Evolutionary conservation across 106 monocot genomes (phyloP), one percentile per base, ranked within the genome.

Genomic region (Narthecium ossifragum): DNA sequence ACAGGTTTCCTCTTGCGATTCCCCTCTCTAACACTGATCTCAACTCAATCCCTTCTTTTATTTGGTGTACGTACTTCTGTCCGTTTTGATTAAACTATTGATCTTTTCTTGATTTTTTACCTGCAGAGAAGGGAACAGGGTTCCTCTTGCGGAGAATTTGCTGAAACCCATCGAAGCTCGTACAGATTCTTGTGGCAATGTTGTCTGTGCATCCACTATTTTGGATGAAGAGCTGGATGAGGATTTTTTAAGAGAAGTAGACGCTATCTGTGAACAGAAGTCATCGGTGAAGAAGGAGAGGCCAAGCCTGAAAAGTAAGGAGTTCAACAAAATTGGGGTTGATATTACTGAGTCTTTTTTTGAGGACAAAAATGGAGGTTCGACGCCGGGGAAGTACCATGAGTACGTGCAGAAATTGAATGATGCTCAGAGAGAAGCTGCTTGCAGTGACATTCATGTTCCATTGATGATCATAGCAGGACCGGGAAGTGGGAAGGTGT

Each of bases 401-500:
- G 80, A 85, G 3, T 89, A 94, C 43, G 51, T 82, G 66, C 26
- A 76, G 40, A 74, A 73, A n/a, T 52, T 94, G 66, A 94, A 83
- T 40, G 82, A 89, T 45, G 75, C 52, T 8, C 93, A 94, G 64
- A 85, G 79, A 48, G 89, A 85, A 60, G 93, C 89, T 0, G 79
- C 89, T 45, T 89, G 85, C 63, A 64, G 72, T 27, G 79, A 85
- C 47, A 75, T 89, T 25, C 54, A 74, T 2, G 46, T 80, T 25
- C 93, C 93, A 12, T 55, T 94, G 70, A 78, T 94, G 85, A 89
- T 94, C 23, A 76, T 89, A 9, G 93, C 93, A 0, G 89, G 85
- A 6, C 93, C 89, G 6, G 93, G 93, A 53, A 94, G 93, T 46
- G 89, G 93, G 69, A 94, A 94, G 89, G 93, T 85, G n/a, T 55